A percentile compares a stretch with the other conserved stretches of the same genome.
phyloP scores from a whole-genome alignment of 2,329 filamentous ascomycete species.

The Davidsoniella virescens region DNA sequence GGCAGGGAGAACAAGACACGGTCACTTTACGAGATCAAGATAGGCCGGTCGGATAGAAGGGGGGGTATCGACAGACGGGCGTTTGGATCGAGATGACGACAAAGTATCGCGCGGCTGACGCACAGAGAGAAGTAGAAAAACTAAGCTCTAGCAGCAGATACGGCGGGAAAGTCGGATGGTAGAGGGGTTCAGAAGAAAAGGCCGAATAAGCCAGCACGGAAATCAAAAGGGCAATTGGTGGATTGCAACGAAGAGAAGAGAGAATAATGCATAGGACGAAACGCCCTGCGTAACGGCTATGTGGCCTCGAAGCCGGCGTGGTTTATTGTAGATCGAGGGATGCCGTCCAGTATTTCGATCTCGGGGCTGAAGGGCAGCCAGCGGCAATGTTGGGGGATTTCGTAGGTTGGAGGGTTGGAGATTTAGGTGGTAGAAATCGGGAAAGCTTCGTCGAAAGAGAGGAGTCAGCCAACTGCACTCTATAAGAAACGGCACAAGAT shows the following conservation, averaged over 20 bases:
- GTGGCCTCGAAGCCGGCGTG: background rate
- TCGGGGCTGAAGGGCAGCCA: too few relatives aligned
- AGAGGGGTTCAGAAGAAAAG: background rate
- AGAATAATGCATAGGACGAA: slow-evolving; percentile 1
- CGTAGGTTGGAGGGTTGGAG: too few relatives aligned
- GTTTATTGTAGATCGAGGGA: background rate
- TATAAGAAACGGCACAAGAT: too few relatives aligned
- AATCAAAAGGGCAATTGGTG: too few relatives aligned
- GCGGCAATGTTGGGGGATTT: too few relatives aligned
- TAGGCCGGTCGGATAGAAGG: too few relatives aligned
- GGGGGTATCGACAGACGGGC: background rate
- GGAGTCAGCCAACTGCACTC: background rate
- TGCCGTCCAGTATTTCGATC: too few relatives aligned
- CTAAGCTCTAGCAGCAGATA: background rate
- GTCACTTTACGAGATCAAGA: too few relatives aligned
- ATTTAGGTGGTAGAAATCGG: too few relatives aligned
- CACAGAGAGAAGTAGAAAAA: background rate
- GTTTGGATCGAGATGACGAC: background rate
- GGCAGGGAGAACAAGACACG: background rate
- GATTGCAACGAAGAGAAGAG: background rate
- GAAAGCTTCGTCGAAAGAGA: background rate
- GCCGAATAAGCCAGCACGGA: too few relatives aligned
- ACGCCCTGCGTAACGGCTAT: slow-evolving; percentile 4
- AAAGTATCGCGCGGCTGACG: background rate
- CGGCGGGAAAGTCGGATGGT: background rate